phyloP scores from a whole-genome alignment of 345 rosid genomes.

The Atalantia buxifolia region DNA sequence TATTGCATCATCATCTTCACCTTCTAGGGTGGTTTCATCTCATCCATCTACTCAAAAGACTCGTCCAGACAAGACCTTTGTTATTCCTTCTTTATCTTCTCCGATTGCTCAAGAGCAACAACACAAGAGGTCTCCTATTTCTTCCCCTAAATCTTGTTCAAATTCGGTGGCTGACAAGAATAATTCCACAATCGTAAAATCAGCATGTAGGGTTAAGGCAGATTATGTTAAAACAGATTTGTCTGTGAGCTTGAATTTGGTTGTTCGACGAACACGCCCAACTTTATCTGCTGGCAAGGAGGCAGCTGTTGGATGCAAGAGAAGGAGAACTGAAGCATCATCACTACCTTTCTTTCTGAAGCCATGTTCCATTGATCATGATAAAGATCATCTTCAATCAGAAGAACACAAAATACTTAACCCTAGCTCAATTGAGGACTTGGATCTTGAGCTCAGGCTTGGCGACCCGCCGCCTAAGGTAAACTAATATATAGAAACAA shows the following conservation, averaged over 20 bases:
- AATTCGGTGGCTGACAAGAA: slow-evolving; percentile 26
- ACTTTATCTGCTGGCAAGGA: slow-evolving; percentile 29
- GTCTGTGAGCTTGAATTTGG: slow-evolving; percentile 61
- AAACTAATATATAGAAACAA: slow-evolving; percentile 28
- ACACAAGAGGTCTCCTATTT: slow-evolving; percentile 17
- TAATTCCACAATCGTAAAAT: slow-evolving; percentile 29
- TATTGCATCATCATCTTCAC: slow-evolving; percentile 34
- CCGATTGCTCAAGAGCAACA: slow-evolving; percentile 22
- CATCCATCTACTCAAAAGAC: slow-evolving; percentile 22
- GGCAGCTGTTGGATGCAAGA: slow-evolving; percentile 38
- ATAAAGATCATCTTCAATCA: slow-evolving; percentile 29
- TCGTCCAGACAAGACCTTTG: slow-evolving; percentile 14
- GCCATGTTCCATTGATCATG: slow-evolving; percentile 36
- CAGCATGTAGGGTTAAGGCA: slow-evolving; percentile 27
- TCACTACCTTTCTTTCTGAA: slow-evolving; percentile 41
- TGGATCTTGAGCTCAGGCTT: slow-evolving; percentile 97
- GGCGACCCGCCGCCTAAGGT: slow-evolving; percentile 56
- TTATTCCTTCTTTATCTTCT: slow-evolving; percentile 38
- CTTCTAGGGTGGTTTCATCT: slow-evolving; percentile 51
- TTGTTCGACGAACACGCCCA: slow-evolving; percentile 46
- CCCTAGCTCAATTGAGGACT: slow-evolving; percentile 46
- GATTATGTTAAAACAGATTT: slow-evolving; percentile 44
- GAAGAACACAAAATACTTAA: slow-evolving; percentile 36
- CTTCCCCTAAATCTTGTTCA: slow-evolving; percentile 34
- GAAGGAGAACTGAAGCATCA: slow-evolving; percentile 41